phyloP scores from a whole-genome alignment of 164 flowering plant species.

The Buxus sempervirens region DNA sequence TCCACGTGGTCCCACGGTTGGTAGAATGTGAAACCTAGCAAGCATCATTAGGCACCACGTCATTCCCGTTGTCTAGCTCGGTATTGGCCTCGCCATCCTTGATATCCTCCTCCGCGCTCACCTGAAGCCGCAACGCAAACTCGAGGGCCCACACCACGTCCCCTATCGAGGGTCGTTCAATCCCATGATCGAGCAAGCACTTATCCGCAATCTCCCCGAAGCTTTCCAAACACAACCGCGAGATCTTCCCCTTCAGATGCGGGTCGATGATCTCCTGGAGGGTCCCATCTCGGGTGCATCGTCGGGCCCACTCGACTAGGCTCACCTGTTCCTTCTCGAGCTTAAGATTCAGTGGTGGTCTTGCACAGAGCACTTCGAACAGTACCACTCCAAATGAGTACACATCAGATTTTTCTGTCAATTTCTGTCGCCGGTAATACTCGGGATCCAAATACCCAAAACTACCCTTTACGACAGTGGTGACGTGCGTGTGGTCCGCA shows the following conservation, averaged over 20 bases:
- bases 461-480: slow-evolving; percentile 40
- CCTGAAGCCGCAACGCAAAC: slow-evolving; percentile 39
- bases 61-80: too few relatives aligned
- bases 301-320: slow-evolving; percentile 35
- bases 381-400: slow-evolving; percentile 30
- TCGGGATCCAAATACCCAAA: slow-evolving; percentile 43
- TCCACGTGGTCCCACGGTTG: too few relatives aligned
- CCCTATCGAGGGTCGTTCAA: slow-evolving; percentile 39
- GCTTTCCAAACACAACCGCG: slow-evolving; percentile 31
- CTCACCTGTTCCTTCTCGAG: slow-evolving; percentile 13
- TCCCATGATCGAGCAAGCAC: slow-evolving; percentile 30
- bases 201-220: slow-evolving; percentile 21
- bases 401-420: slow-evolving; percentile 40
- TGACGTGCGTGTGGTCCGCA: slow-evolving; percentile 22
- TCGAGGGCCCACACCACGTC: slow-evolving; percentile 33
- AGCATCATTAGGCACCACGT: too few relatives aligned
- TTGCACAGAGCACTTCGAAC: slow-evolving; percentile 26
- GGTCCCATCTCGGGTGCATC: slow-evolving; percentile 22
- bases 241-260: slow-evolving; percentile 27
- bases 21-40: too few relatives aligned
- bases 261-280: slow-evolving; percentile 33
- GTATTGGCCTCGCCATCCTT: too few relatives aligned
- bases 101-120: slow-evolving; percentile 16
- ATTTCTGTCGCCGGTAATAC: slow-evolving; percentile 21
- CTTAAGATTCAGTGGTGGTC: slow-evolving; percentile 6